Evolutionary conservation across 768 basidiomycete genomes (phyloP).

Genomic region (Podaxis sp.): DNA sequence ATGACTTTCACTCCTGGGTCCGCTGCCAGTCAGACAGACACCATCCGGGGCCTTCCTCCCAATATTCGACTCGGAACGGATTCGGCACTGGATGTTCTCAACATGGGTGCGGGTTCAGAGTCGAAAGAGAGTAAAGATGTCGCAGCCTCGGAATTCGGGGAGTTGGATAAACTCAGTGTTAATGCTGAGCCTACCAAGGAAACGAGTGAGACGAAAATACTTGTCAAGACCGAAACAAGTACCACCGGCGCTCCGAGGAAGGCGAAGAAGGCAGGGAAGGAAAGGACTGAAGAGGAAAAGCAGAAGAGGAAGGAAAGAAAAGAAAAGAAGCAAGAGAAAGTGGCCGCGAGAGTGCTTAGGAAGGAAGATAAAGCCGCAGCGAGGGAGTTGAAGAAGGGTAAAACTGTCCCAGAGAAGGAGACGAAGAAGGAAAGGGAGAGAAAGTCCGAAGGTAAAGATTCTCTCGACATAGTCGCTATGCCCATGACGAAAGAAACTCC

Average conservation of each 20-base stretch:
- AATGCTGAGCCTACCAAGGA: neutral
- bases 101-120: neutral
- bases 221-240: neutral
- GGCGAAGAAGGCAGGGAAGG: conserved; percentile 14
- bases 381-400: conserved; percentile 3
- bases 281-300: neutral
- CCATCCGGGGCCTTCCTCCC: neutral
- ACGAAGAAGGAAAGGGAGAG: conserved; percentile 3
- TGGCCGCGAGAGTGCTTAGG: neutral
- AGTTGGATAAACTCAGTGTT: neutral
- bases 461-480: neutral
- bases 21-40: neutral
- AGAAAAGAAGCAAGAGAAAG: conserved; percentile 2
- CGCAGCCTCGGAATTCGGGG: neutral
- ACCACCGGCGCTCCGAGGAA: neutral
- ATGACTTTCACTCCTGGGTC: neutral
- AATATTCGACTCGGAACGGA: neutral
- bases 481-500: neutral
- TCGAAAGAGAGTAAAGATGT: neutral
- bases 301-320: neutral
- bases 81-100: neutral
- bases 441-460: neutral
- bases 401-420: neutral
- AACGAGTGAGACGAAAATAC: neutral
- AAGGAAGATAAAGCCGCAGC: neutral